These are phyloP conservation scores for Begonia masoniana DNA, from an alignment of 306 rosid species.

Conservation along the genomic window DNA sequence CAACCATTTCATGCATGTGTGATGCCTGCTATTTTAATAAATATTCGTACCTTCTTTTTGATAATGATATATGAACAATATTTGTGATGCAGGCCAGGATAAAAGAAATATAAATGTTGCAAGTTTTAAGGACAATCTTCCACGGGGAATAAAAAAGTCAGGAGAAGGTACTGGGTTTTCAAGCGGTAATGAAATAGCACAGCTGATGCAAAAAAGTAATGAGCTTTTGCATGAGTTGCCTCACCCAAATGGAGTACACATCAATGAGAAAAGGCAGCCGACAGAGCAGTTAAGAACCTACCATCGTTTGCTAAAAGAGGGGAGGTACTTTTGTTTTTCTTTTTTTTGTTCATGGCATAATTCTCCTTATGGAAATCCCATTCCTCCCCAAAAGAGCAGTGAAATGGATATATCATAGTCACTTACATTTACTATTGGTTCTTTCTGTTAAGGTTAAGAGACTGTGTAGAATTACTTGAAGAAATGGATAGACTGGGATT, in stretches of 20 bases:
- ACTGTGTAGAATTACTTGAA: conserved; percentile 63
- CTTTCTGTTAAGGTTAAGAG: conserved; percentile 35
- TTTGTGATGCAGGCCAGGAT: conserved; percentile 42
- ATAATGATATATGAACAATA: conserved; percentile 14
- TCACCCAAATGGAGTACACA: conserved; percentile 23
- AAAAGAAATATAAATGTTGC: conserved; percentile 26
- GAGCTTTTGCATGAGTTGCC: conserved; percentile 25
- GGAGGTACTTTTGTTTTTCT: conserved; percentile 37
- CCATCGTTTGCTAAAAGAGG: conserved; percentile 49
- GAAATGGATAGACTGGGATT: conserved; percentile 55
- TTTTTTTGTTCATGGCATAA: conserved; percentile 7
- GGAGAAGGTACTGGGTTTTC: conserved; percentile 29
- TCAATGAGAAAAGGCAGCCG: conserved; percentile 23
- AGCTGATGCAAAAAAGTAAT: conserved; percentile 15
- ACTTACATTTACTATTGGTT: conserved; percentile 23
- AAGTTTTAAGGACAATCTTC: conserved; percentile 24
- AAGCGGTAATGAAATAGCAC: conserved; percentile 25
- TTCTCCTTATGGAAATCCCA: conserved; percentile 4
- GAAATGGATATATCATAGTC: conserved; percentile 1
- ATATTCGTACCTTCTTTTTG: conserved; percentile 7
- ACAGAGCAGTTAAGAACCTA: conserved; percentile 42
- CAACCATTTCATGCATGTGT: not conserved
- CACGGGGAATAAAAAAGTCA: conserved; percentile 19
- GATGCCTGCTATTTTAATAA: not conserved
- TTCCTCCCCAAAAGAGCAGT: not conserved